Base-by-base conservation (phyloP, 2,329 filamentous ascomycete species). In the Fusarium caatingaense region DNA sequence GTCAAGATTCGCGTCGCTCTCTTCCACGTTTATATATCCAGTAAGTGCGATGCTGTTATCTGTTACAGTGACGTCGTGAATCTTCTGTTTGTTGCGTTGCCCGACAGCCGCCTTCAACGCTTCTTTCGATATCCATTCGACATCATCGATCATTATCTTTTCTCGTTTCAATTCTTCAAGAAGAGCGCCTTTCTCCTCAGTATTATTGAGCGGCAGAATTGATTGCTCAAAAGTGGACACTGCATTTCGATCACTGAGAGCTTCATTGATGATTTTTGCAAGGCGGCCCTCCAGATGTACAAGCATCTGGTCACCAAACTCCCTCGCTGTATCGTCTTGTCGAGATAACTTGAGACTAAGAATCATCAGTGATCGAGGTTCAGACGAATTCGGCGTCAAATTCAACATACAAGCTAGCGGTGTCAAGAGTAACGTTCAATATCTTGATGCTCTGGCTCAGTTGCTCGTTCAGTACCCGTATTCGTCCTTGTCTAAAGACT, bases 191-290 rank as follows among this genome's bases (percentile, higher is more conserved):
- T 23, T 23, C 21, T 23, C 21, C 21, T 23, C 21, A 23, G 21
- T 23, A 23, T 23, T 23, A 23, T 23, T 23, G 21, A 25, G 25
- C 1, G 30, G 5, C 8, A 15, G 13, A 16, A 32, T 8, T 15
- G 30, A 3, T 3, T 32, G 1, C 8, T 32, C 30, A 1, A 32
- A 32, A 20, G 6, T 27, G 16, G 3, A 12, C 0, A 3, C 16
- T 2, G 15, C 16, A 9, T 27, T 27, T 0, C 6, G 21, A n/a
- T 45, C 42, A 5, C 12, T 11, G 2, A 9, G 9, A 0, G 42
- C 42, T 16, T 45, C 16, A 0, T 27, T 5, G 42, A 25, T 6
- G 5, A 5, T 16, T n/a, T 8, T 6, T 0, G 8, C 0, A 0
- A 45, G 20, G 15, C 23, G 42, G 3, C 15, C 6, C 21, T 25